Evolutionary conservation across 1,139 yeast genomes (phyloP), one percentile per base, ranked within the genome.

Genomic region (Geotrichum europaeum): DNA sequence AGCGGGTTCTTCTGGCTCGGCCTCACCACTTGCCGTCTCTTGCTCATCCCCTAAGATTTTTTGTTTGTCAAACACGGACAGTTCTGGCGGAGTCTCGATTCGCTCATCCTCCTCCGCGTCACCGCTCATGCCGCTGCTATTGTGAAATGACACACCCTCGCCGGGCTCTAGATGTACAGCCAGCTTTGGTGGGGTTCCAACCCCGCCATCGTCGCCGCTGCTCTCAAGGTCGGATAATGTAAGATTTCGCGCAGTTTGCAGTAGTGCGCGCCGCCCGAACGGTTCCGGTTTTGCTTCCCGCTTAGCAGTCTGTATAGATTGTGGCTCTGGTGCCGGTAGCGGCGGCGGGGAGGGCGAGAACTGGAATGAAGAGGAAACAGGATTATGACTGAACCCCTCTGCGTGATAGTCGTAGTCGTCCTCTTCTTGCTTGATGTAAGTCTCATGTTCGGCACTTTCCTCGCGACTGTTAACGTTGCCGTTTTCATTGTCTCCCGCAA

Each of bases 101-200:
- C 49, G 47, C 34, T 54, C 56, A 15, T 49, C 60, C n/a, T 47
- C 56, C 4, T 36, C 47, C 9, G 43, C 34, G 4, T 40, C 51
- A 24, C 40, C 58, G 18, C 53, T 51, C 52, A 13, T 49, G 47
- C 47, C 22, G 47, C 47, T 20, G 43, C 50, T 54, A 3, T 28
- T 28, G 51, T 51, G 53, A 15, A 59, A 51, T 43, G 60, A 54
- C 4, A 55, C 57, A 6, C 60, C 60, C 25, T 50, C 57, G 6
- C 61, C 61, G 20, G 61, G 61, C 36, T 58, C 60, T n/a, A 58
- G 34, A 13, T 55, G 60, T 24, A 54, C 49, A 3, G 58, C 52
- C 34, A 58, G 15, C 10, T 59, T 56, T 22, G 61, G 61, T 10
- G 58, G 61, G 12, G 30, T 49, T 9, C 28, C 28, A 15, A 36